Base-by-base conservation (phyloP, 2,329 filamentous ascomycete genomes). In the Colletotrichum salicis region DNA sequence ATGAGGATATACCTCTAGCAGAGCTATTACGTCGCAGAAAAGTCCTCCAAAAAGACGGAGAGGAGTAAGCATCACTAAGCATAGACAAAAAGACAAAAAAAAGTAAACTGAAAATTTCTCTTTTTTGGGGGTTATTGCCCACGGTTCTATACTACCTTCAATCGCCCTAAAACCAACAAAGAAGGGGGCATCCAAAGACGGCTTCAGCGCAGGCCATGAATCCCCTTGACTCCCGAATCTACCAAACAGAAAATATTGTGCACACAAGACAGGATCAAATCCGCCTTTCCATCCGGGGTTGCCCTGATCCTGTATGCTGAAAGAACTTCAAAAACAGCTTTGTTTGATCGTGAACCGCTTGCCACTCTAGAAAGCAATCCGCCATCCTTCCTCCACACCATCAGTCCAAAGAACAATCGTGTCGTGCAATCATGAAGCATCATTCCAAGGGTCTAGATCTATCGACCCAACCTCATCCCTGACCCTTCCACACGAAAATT, bases 1-100 rank as follows among this genome's bases (percentile, higher is more conserved):
- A 78, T 19, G 87, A 89, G 1, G 90, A 95, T 76, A 82, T 96
- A 15, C 93, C 93, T 0, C 81, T 96, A 52, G 90, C 88, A 4
- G 90, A 94, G 78, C 76, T 96, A 15, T 81, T 95, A 56, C 83
- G 89, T 59, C 84, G 90, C 74, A 83, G 90, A 73, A 88, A 84
- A 72, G 79, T 82, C 1, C 66, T 77, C 3, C 77, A 74, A 27
- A 80, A 76, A 29, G 80, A 82, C 29, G 76, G 67, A 4, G 76
- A 78, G 59, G 78, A 80, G 13, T 82, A 78, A 74, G 73, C 37
- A 41, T 41, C 37, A 24, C 11, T 27, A 11, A 2, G 2, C 8
- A 48, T 31, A 45, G 41, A 55, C 12, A 12, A 63, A 5, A 54
- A 37, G n/a, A 29, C 27, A 6, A 41, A 10, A n/a, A n/a, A n/a